These are phyloP conservation scores for Botryococcus braunii DNA, from an alignment of 163 green algal species.

Conservation along the genomic window DNA sequence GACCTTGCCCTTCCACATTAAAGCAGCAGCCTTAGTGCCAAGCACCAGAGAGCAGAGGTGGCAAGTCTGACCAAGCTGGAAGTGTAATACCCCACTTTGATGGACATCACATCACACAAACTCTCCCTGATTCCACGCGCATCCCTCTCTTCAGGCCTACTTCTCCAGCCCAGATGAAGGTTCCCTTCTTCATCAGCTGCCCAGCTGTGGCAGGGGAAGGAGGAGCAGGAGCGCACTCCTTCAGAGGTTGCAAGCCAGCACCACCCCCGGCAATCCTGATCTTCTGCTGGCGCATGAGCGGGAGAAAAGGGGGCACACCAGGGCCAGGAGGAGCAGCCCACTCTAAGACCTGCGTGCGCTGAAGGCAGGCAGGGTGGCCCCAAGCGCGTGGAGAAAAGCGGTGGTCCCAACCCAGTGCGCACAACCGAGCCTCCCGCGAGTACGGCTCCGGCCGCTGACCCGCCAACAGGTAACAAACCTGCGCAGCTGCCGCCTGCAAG, in stretches of 20 bases:
- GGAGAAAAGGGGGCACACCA: no score
- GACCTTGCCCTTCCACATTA: no score
- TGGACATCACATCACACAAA: no score
- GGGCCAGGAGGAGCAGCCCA: constrained; percentile 26
- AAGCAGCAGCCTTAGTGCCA: no score
- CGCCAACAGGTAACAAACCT: constrained; percentile 44
- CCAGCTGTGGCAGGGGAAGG: neutral
- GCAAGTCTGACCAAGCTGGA: no score
- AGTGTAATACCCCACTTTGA: no score
- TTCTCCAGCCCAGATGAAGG: neutral
- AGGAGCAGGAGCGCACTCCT: no score
- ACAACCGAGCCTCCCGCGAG: constrained; percentile 14
- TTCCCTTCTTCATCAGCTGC: neutral
- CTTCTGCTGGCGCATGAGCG: neutral
- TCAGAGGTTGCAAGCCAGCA: neutral
- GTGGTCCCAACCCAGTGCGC: constrained; percentile 19
- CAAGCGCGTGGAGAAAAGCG: constrained; percentile 11
- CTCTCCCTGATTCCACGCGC: no score
- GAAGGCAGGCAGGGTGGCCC: constrained; percentile 24
- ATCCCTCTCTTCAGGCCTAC: neutral
- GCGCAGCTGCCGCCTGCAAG: constrained; percentile 27
- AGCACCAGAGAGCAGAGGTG: no score
- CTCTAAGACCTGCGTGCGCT: constrained; percentile 40
- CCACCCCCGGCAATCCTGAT: neutral
- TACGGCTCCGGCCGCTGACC: constrained; percentile 19